These are phyloP conservation scores for Tolypocladium tropicale DNA, from an alignment of 2,329 filamentous ascomycete species.

Conservation along the genomic window DNA sequence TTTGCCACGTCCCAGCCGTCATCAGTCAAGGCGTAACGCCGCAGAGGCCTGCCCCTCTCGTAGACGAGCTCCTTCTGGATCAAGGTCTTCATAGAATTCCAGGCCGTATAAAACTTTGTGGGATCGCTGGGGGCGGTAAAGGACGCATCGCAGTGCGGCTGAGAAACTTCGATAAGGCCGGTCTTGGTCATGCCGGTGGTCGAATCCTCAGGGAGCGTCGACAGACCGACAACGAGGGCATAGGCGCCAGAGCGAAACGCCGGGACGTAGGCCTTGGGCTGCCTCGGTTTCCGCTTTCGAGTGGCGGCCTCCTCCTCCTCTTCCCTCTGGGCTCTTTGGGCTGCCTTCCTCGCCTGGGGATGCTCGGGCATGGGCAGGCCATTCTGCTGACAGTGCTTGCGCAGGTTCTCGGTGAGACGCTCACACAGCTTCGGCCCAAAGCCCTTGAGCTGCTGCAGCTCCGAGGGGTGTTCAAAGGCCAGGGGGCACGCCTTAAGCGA, in stretches of 20 bases:
- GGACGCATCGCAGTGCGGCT: conserved; percentile 62
- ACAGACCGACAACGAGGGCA: conserved; percentile 58
- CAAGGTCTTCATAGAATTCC: conserved; percentile 74
- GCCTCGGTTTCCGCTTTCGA: conserved; percentile 45
- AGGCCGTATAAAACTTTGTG: conserved; percentile 66
- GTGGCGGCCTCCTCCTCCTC: conserved; percentile 27
- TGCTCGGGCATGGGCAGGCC: conserved; percentile 57
- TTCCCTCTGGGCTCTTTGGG: conserved; percentile 14
- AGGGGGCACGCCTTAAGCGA: conserved; percentile 68
- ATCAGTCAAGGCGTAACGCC: conserved; percentile 62
- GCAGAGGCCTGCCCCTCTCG: conserved; percentile 56
- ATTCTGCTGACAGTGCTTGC: conserved; percentile 54
- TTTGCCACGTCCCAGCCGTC: conserved; percentile 68
- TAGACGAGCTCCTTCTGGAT: conserved; percentile 63
- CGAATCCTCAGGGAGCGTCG: conserved; percentile 44
- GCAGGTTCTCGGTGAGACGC: conserved; percentile 51
- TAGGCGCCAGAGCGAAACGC: conserved; percentile 64
- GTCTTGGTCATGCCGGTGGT: conserved; percentile 51
- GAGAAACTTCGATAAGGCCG: conserved; percentile 57
- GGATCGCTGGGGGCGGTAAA: conserved; percentile 59
- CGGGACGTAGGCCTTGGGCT: conserved; percentile 61
- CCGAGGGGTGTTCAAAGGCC: conserved; percentile 59
- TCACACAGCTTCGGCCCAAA: conserved; percentile 64
- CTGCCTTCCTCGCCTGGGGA: conserved; percentile 33
- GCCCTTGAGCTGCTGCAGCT: conserved; percentile 62